Conservation (phyloP, 495 filamentous ascomycete species). For the Astrocystis sublimbata region DNA sequence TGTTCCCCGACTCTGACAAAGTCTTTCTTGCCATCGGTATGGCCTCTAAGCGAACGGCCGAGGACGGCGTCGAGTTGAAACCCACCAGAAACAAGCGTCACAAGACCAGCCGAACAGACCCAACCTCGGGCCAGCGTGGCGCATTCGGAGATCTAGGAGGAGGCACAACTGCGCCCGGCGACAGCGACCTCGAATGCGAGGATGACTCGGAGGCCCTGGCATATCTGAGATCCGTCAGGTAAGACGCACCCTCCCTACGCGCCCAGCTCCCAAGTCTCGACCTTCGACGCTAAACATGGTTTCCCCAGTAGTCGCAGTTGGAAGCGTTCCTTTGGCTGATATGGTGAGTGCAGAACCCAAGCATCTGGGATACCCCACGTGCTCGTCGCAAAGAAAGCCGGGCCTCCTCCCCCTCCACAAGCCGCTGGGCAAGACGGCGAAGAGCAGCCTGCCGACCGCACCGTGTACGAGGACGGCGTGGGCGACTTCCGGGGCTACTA, state of each 20-base stretch:
- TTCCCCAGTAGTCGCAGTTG: constrained; percentile 11
- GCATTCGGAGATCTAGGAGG: constrained; percentile 76
- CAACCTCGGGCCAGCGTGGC: constrained; percentile 71
- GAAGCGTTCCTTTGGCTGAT: constrained; percentile 11
- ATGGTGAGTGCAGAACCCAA: constrained; percentile 64
- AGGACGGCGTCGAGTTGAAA: constrained; percentile 12
- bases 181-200: constrained; percentile 56
- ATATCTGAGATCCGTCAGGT: constrained; percentile 83
- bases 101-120: constrained; percentile 46
- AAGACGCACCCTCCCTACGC: constrained; percentile 41
- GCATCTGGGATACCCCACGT: constrained; percentile 69
- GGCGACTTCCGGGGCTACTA: constrained; percentile 63
- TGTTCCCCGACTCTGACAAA: neutral
- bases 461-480: constrained; percentile 43
- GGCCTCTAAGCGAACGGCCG: constrained; percentile 16
- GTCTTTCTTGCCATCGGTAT: neutral
- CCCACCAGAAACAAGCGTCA: constrained; percentile 11
- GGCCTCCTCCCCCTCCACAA: constrained; percentile 46
- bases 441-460: constrained; percentile 37
- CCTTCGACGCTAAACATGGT: constrained; percentile 21
- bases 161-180: constrained; percentile 38
- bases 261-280: constrained; percentile 5
- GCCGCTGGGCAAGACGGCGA: constrained; percentile 26
- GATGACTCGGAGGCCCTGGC: constrained; percentile 64
- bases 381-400: constrained; percentile 56